Percentiles rank a stretch among this genome's conserved stretches.
phyloP scores from a whole-genome alignment of 257 asterid genomes.

The Knoxia roxburghii region DNA sequence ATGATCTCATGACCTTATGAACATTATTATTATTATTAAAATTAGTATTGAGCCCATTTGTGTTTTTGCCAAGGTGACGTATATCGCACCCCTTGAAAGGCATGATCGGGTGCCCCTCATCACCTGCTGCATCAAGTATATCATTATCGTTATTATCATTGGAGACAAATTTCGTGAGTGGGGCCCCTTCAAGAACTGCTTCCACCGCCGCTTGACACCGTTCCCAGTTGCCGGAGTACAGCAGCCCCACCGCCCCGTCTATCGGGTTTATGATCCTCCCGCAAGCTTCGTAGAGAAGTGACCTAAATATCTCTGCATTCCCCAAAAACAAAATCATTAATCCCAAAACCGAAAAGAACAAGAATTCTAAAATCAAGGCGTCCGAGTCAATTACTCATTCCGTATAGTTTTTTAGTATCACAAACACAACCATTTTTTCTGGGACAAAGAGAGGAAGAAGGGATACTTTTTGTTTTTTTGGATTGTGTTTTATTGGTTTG shows the following conservation, averaged over 20 bases:
- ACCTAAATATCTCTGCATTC: slow-evolving; percentile 46
- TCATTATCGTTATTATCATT: slow-evolving; percentile 22
- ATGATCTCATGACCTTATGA: slow-evolving; percentile 29
- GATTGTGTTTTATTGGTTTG: too few relatives aligned
- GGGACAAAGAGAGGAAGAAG: too few relatives aligned
- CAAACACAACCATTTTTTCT: too few relatives aligned
- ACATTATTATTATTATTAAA: neutral
- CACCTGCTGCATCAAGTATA: too few relatives aligned
- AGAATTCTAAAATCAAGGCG: too few relatives aligned
- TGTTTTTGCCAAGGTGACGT: slow-evolving; percentile 53
- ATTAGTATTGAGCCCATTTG: slow-evolving; percentile 10
- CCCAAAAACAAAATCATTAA: too few relatives aligned
- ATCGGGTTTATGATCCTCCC: slow-evolving; percentile 81
- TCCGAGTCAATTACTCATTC: too few relatives aligned
- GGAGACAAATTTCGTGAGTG: slow-evolving; percentile 28
- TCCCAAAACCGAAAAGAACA: too few relatives aligned
- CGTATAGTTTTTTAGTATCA: too few relatives aligned
- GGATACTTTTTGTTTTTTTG: too few relatives aligned
- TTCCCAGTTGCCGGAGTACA: slow-evolving; percentile 62
- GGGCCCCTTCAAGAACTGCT: slow-evolving; percentile 53
- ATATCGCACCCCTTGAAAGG: slow-evolving; percentile 55
- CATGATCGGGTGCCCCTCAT: slow-evolving; percentile 18
- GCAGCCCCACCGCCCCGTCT: slow-evolving; percentile 58
- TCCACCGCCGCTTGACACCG: slow-evolving; percentile 69
- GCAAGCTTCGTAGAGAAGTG: slow-evolving; percentile 77